Conservation (phyloP, 805 yeast genomes). For the Kazachstania psychrophila region DNA sequence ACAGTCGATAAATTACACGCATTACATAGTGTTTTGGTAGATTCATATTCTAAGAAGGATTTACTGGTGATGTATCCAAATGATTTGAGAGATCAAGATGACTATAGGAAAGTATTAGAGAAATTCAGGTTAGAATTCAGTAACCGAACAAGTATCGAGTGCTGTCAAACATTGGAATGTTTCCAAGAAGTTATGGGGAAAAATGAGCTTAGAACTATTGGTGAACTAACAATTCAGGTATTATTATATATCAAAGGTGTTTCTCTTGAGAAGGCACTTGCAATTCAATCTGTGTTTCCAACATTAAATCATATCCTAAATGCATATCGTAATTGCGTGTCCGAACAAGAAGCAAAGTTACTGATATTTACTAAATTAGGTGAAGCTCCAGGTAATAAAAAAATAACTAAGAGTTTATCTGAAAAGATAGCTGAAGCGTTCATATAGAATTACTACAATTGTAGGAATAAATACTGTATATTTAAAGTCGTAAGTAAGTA, state of each 20-base stretch:
- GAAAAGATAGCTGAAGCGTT: conserved; percentile 25
- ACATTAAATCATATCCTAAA: conserved; percentile 53
- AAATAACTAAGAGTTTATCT: conserved; percentile 27
- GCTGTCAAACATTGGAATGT: conserved; percentile 40
- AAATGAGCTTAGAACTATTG: conserved; percentile 56
- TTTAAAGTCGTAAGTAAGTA: neutral
- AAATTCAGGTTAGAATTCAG: conserved; percentile 38
- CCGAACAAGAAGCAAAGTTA: conserved; percentile 21
- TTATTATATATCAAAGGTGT: conserved; percentile 75
- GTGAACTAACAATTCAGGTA: conserved; percentile 67
- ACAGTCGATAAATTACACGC: conserved; percentile 40
- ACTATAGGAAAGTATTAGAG: conserved; percentile 36
- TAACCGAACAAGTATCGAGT: conserved; percentile 22
- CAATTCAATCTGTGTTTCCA: conserved; percentile 58
- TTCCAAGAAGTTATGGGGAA: conserved; percentile 68
- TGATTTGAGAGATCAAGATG: conserved; percentile 40
- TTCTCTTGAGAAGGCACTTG: conserved; percentile 74
- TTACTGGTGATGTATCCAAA: conserved; percentile 46
- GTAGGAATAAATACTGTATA: too few relatives aligned
- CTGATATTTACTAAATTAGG: conserved; percentile 22
- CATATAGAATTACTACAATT: too few relatives aligned
- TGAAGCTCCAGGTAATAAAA: conserved; percentile 28
- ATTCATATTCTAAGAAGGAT: conserved; percentile 33
- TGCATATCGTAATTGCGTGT: conserved; percentile 22
- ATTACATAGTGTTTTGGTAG: conserved; percentile 44